These are phyloP conservation scores for sweet orange (Citrus sinensis) DNA, from an alignment of 345 rosid genomes.

Conservation along the genomic window DNA sequence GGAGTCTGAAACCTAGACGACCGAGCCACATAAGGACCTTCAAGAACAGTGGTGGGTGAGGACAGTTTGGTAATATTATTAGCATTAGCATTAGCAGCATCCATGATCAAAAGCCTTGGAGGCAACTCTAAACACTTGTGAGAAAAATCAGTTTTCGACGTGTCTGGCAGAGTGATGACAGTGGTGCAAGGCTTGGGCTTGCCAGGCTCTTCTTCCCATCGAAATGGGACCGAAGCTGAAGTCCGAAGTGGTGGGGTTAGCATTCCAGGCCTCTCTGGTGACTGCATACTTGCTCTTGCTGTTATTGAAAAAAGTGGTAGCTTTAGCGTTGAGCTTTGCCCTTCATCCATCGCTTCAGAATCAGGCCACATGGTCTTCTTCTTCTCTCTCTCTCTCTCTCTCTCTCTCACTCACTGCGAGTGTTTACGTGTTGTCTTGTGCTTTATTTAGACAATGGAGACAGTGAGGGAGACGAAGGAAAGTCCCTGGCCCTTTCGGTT, in stretches of 20 bases:
- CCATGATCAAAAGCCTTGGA: constrained; percentile 55
- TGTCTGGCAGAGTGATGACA: constrained; percentile 10
- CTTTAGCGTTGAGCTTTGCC: constrained; percentile 24
- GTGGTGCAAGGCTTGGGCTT: constrained; percentile 58
- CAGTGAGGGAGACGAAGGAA: background rate
- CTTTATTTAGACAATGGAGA: constrained; percentile 10
- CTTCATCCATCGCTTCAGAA: constrained; percentile 23
- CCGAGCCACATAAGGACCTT: constrained; percentile 34
- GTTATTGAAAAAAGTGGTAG: constrained; percentile 39
- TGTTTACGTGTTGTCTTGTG: background rate
- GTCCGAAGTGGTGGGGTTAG: constrained; percentile 59
- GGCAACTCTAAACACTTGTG: constrained; percentile 58
- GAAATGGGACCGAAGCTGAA: constrained; percentile 73
- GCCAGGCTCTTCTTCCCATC: constrained; percentile 91
- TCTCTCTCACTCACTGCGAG: background rate
- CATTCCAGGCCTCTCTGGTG: constrained; percentile 56
- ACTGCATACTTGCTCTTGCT: constrained; percentile 30
- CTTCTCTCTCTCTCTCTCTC: constrained; percentile 4
- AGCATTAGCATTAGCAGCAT: background rate
- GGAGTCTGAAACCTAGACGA: constrained; percentile 32
- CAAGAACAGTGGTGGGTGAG: constrained; percentile 45
- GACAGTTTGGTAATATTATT: constrained; percentile 33
- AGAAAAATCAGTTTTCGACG: constrained; percentile 20
- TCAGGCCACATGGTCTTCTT: constrained; percentile 23
- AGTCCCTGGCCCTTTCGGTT: background rate